Conservation (phyloP, 208 protist species). For the Phytomonas serpens region DNA sequence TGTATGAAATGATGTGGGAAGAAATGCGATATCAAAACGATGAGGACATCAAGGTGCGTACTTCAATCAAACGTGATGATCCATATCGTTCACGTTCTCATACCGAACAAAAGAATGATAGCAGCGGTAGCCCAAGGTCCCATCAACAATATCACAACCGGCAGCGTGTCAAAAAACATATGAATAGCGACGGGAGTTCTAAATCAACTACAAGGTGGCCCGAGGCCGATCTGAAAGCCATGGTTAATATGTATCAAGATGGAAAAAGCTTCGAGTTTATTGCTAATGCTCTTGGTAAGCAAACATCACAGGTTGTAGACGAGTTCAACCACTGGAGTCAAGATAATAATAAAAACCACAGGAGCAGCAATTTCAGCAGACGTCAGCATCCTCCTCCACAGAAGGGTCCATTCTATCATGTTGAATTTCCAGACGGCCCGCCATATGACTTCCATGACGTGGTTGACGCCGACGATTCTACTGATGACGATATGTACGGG, state of each 20-base stretch:
- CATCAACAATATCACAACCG: slow-evolving; percentile 5
- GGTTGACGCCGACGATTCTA: slow-evolving; percentile 24
- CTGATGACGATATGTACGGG: slow-evolving; percentile 31
- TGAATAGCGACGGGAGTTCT: slow-evolving; percentile 8
- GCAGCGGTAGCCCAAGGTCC: slow-evolving; percentile 11
- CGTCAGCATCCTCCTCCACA: slow-evolving; percentile 9
- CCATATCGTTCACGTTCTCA: background rate
- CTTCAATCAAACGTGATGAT: background rate
- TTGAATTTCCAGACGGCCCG: slow-evolving; percentile 59
- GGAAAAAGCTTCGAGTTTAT: slow-evolving; percentile 91
- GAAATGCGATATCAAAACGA: slow-evolving; percentile 79
- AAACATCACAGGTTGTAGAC: slow-evolving; percentile 40
- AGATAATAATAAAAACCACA: slow-evolving; percentile 32
- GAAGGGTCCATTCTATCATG: slow-evolving; percentile 44
- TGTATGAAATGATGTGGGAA: slow-evolving; percentile 90
- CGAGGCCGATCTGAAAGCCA: slow-evolving; percentile 58
- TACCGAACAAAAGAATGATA: slow-evolving; percentile 8
- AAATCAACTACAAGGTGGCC: slow-evolving; percentile 60
- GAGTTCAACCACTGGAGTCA: slow-evolving; percentile 84
- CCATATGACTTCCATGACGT: slow-evolving; percentile 44
- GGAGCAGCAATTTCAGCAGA: slow-evolving; percentile 3
- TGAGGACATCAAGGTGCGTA: slow-evolving; percentile 17
- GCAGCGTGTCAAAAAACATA: slow-evolving; percentile 1
- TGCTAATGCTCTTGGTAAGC: slow-evolving; percentile 75
- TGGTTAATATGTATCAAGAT: slow-evolving; percentile 88